phyloP scores from a whole-genome alignment of 441 rosid species.

The Arabidopsis lyrata region DNA sequence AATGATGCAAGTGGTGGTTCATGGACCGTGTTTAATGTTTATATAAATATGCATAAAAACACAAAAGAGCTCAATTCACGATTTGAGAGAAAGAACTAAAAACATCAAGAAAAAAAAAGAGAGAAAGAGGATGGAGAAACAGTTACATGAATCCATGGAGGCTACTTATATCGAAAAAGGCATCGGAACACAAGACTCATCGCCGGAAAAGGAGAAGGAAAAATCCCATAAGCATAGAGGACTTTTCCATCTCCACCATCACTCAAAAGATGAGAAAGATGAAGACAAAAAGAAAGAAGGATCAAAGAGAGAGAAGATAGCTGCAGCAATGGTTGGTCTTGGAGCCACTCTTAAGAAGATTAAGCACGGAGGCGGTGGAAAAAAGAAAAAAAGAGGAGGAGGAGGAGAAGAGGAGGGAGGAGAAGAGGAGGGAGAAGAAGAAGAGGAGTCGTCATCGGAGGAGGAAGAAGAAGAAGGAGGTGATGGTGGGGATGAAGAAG shows the following conservation, averaged over 20 bases:
- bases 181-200: slow-evolving; percentile 27
- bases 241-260: slow-evolving; percentile 42
- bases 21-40: no score
- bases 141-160: slow-evolving; percentile 29
- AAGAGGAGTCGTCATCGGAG: background rate
- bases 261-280: slow-evolving; percentile 40
- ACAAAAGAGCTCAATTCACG: slow-evolving; percentile 8
- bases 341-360: slow-evolving; percentile 42
- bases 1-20: background rate
- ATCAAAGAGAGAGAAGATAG: slow-evolving; percentile 46
- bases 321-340: slow-evolving; percentile 42
- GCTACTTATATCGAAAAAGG: slow-evolving; percentile 18
- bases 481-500: slow-evolving; percentile 34
- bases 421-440: background rate
- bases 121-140: slow-evolving; percentile 23
- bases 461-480: slow-evolving; percentile 21
- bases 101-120: background rate
- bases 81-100: background rate
- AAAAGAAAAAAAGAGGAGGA: slow-evolving; percentile 22
- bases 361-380: slow-evolving; percentile 33
- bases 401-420: background rate
- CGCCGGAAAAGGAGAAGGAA: slow-evolving; percentile 32
- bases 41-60: background rate
- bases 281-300: slow-evolving; percentile 42
- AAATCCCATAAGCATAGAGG: slow-evolving; percentile 38